phyloP scores from a whole-genome alignment of 2,329 filamentous ascomycete genomes.

The Dactylonectria macrodidyma region DNA sequence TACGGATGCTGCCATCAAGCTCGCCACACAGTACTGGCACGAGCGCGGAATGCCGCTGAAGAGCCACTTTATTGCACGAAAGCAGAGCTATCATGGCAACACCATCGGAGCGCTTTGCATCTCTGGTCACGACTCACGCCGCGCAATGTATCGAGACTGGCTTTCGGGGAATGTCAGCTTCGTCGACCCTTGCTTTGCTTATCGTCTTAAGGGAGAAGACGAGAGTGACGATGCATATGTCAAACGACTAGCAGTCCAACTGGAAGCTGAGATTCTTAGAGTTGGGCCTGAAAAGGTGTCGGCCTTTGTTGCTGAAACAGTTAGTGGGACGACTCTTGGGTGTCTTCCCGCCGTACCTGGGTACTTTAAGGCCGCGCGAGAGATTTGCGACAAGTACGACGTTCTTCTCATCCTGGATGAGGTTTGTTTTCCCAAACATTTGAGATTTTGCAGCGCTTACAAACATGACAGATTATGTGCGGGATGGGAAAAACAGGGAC shows the following conservation, averaged over 20 bases:
- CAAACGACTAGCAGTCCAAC: conserved; percentile 44
- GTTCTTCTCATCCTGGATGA: conserved; percentile 67
- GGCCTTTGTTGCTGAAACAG: conserved; percentile 61
- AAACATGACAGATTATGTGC: conserved; percentile 63
- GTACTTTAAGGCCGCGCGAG: conserved; percentile 64
- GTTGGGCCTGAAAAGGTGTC: conserved; percentile 61
- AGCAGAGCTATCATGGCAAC: conserved; percentile 62
- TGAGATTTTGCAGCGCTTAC: not conserved
- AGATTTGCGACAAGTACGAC: conserved; percentile 66
- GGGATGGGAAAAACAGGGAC: conserved; percentile 72
- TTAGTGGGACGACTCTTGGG: conserved; percentile 63
- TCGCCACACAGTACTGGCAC: conserved; percentile 62
- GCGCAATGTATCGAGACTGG: conserved; percentile 28
- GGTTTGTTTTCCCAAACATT: conserved; percentile 52
- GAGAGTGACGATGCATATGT: conserved; percentile 20
- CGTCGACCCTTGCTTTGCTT: conserved; percentile 22
- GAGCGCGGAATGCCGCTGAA: conserved; percentile 51
- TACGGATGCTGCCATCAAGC: conserved; percentile 62
- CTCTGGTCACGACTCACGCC: conserved; percentile 32
- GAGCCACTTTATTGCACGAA: conserved; percentile 53
- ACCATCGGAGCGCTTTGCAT: conserved; percentile 60
- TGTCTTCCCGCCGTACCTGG: conserved; percentile 64
- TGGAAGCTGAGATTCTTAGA: conserved; percentile 60
- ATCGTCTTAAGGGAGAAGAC: not conserved
- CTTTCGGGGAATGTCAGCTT: conserved; percentile 38